Evolutionary conservation across 352 stramenopile species (phyloP), one percentile per base, ranked within the genome.

Genomic region (Thraustotheca clavata): DNA sequence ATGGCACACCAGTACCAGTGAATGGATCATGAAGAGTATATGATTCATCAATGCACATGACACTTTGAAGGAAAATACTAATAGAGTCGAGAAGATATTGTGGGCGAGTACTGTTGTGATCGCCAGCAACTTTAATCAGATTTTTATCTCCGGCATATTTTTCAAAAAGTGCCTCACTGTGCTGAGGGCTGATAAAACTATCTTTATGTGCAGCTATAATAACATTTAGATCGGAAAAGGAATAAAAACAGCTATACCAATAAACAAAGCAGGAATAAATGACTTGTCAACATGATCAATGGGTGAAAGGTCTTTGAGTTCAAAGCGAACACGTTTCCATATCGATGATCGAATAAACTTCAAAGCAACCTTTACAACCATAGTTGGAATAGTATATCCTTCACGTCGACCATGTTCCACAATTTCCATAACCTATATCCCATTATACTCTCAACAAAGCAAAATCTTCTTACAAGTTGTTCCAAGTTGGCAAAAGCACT

Each of bases 131-230:
- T 52, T 98, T 89, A 11, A 99, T 92, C 2, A 99, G 71, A 69
- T 99, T 99, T 71, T 99, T 99, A 76, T 99, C 96, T 14, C 96
- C 97, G 0, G 89, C 95, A 69, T 99, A 99, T 41, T 59, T 68
- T 20, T 72, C 81, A 72, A 76, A 91, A 12, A 91, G 74, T 59
- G 83, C 73, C 38, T 89, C 79, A 48, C 81, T 93, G 60, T 97
- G 91, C 52, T 96, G 83, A 11, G 86, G 83, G 6, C 67, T 73
- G 36, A 98, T 89, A 72, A 99, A 99, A 41, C 98, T 87, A 76
- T 99, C 97, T 46, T 96, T 83, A 52, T 96, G 83, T 5, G 88
- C 97, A 3, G 94, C 94, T 4, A 93, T 73, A 8, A 59, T n/a
- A 1, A 4, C 1, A 46, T 12, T 1, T n/a, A n/a, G n/a, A n/a